Conservation (phyloP, 2,329 filamentous ascomycete genomes). For the Aspergillus phoenicis region DNA sequence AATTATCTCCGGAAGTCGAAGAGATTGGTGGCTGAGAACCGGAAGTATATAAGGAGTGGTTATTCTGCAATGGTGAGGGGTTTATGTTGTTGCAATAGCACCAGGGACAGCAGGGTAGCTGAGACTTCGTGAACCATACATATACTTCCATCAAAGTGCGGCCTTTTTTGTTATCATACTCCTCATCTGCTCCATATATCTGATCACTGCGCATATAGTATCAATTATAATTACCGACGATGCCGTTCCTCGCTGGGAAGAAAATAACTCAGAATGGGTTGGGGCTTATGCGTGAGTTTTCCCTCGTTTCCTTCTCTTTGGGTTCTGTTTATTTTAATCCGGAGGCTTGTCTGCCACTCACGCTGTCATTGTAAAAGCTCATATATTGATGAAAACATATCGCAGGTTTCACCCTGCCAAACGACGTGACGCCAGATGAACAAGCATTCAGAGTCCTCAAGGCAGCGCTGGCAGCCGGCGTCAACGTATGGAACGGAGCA, state of each 20-base stretch:
- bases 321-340: too few species aligned
- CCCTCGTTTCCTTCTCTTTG: neutral
- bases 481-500: constrained; percentile 33
- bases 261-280: constrained; percentile 27
- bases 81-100: neutral
- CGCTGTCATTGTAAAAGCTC: too few species aligned
- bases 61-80: neutral
- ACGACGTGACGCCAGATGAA: neutral
- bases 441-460: constrained; percentile 49
- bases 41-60: neutral
- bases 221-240: neutral
- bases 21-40: neutral
- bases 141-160: neutral
- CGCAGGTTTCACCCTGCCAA: neutral
- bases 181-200: too few species aligned
- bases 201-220: too few species aligned
- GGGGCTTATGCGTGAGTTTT: constrained; percentile 32
- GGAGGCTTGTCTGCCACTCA: too few species aligned
- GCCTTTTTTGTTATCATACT: too few species aligned
- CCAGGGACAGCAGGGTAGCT: neutral
- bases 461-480: constrained; percentile 3
- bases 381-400: neutral
- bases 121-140: neutral
- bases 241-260: constrained; percentile 25
- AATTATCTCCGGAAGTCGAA: too few species aligned